A percentile compares a stretch with the other conserved stretches of the same genome.
Conservation (phyloP, 2,329 filamentous ascomycete species). For the Ophiosphaerella narmari region DNA sequence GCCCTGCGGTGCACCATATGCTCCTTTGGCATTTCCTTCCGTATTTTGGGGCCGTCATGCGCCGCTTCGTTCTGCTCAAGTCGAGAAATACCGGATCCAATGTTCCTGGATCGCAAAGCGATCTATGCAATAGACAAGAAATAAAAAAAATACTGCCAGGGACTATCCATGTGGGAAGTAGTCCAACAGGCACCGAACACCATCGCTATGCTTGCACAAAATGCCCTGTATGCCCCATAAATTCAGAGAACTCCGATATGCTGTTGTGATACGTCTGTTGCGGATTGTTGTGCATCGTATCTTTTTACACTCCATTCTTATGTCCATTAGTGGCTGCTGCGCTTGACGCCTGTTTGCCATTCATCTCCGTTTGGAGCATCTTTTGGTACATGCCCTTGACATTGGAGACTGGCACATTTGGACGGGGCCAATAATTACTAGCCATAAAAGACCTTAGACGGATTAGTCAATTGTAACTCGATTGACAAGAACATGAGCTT, state of each 20-base stretch:
- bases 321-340: constrained; percentile 30
- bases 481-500: constrained; percentile 24
- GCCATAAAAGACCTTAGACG: constrained; percentile 41
- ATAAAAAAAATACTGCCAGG: constrained; percentile 19
- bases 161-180: constrained; percentile 21
- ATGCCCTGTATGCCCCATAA: constrained; percentile 19
- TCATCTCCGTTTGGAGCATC: constrained; percentile 40
- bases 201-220: constrained; percentile 43
- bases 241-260: constrained; percentile 30
- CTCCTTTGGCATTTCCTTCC: constrained; percentile 16
- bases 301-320: constrained; percentile 24
- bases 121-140: constrained; percentile 27
- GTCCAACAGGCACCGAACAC: constrained; percentile 35
- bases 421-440: constrained; percentile 46
- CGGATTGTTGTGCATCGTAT: constrained; percentile 7
- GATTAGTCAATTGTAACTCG: constrained; percentile 20
- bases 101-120: constrained; percentile 6
- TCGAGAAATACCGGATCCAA: constrained; percentile 19
- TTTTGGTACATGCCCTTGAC: constrained; percentile 47
- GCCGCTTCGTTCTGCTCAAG: constrained; percentile 16
- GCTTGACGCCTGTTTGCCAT: constrained; percentile 27
- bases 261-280: constrained; percentile 11
- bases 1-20: constrained; percentile 11
- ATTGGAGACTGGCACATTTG: constrained; percentile 32
- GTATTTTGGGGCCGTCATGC: constrained; percentile 19